phyloP scores from a whole-genome alignment of 108 stramenopile genomes.

The Cyclotella baltica region DNA sequence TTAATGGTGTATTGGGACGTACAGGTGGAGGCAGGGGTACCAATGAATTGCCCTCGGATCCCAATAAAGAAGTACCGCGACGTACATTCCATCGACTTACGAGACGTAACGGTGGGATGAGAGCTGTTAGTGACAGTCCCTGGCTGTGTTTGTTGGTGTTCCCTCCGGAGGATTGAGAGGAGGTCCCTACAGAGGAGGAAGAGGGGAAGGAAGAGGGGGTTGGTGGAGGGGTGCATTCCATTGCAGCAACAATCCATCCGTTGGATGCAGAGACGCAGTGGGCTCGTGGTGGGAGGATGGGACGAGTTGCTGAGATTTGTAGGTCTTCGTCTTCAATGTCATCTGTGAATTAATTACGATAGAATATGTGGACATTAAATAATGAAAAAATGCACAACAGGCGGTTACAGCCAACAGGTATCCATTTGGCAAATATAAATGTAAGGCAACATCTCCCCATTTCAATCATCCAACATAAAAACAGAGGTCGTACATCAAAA shows the following conservation, averaged over 20 bases:
- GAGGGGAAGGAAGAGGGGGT: slow-evolving; percentile 20
- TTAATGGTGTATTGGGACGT: slow-evolving; percentile 39
- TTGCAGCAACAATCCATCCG: slow-evolving; percentile 84
- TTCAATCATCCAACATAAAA: too few species aligned
- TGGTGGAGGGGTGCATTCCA: slow-evolving; percentile 64
- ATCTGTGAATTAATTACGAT: not conserved
- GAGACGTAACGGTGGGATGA: slow-evolving; percentile 52
- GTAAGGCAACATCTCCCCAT: too few species aligned
- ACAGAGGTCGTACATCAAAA: too few species aligned
- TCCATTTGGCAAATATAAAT: too few species aligned
- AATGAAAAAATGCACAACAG: slow-evolving; percentile 3
- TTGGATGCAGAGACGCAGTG: slow-evolving; percentile 82
- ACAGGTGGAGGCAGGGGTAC: slow-evolving; percentile 47
- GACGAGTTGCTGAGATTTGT: slow-evolving; percentile 43
- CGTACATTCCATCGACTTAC: slow-evolving; percentile 63
- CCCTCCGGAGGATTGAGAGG: slow-evolving; percentile 12
- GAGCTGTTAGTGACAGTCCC: slow-evolving; percentile 21
- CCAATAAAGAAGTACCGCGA: slow-evolving; percentile 50
- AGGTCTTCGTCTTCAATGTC: slow-evolving; percentile 55
- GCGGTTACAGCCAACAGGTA: too few species aligned
- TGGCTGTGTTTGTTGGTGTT: slow-evolving; percentile 7
- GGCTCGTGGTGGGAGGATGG: slow-evolving; percentile 67
- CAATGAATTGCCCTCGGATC: slow-evolving; percentile 71
- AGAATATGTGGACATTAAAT: not conserved
- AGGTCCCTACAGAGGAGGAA: slow-evolving; percentile 12